Percentiles rank a stretch among this genome's conserved stretches.
Conservation (phyloP, 352 stramenopile species). For the Pythium myriotylum region DNA sequence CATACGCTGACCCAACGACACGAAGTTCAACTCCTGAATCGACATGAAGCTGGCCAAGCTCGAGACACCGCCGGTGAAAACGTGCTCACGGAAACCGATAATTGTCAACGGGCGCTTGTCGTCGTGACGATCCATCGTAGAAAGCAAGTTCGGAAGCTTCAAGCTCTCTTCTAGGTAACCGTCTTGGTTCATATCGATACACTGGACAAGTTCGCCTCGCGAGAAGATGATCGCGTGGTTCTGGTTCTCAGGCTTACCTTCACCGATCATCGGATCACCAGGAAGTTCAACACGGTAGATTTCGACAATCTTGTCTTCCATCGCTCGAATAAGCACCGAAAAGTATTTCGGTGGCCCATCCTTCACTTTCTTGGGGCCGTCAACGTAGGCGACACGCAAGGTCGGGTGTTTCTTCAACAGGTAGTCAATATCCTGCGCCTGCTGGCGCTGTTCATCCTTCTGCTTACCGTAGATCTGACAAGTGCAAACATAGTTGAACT, state of each 20-base stretch:
- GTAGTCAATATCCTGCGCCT: conserved; percentile 65
- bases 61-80: conserved; percentile 83
- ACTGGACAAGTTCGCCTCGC: conserved; percentile 83
- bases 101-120: conserved; percentile 79
- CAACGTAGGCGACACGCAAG: conserved; percentile 80
- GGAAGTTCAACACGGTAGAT: conserved; percentile 84
- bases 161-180: conserved; percentile 81
- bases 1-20: conserved; percentile 84
- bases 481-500: conserved; percentile 90
- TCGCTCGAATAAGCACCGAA: conserved; percentile 74
- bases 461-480: conserved; percentile 90
- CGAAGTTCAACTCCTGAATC: conserved; percentile 85
- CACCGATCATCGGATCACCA: conserved; percentile 83
- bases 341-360: conserved; percentile 85
- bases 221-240: conserved; percentile 90
- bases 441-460: conserved; percentile 83
- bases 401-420: conserved; percentile 81
- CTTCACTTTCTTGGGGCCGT: conserved; percentile 88
- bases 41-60: conserved; percentile 88
- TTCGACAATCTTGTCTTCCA: conserved; percentile 79
- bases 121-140: conserved; percentile 71
- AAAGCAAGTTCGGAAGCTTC: conserved; percentile 84
- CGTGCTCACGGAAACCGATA: conserved; percentile 85
- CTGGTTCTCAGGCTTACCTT: conserved; percentile 90
- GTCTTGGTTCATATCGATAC: conserved; percentile 93